Conservation (phyloP, 2,329 filamentous ascomycete species). For the Fusarium brachygibbosum region DNA sequence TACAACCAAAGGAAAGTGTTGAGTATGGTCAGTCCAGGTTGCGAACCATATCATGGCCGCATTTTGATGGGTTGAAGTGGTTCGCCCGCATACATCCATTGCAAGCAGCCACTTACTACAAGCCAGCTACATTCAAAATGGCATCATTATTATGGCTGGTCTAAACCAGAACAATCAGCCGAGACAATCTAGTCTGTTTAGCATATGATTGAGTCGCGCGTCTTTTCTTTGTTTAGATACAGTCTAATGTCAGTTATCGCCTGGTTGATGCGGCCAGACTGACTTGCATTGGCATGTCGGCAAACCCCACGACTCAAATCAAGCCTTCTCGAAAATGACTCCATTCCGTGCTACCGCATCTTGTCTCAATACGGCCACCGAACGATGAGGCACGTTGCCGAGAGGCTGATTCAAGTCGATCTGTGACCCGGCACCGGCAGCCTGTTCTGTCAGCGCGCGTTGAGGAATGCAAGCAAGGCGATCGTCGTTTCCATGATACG, state of each 20-base stretch:
- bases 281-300: slow-evolving; percentile 20
- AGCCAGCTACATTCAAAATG: slow-evolving; percentile 11
- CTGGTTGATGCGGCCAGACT: slow-evolving; percentile 22
- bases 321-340: slow-evolving; percentile 8
- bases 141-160: background rate
- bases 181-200: background rate
- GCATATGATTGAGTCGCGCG: background rate
- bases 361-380: slow-evolving; percentile 24
- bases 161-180: background rate
- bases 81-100: slow-evolving; percentile 27
- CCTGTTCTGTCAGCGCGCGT: slow-evolving; percentile 10
- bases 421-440: slow-evolving; percentile 10
- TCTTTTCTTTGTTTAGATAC: slow-evolving; percentile 5
- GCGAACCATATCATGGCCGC: slow-evolving; percentile 10
- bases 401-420: slow-evolving; percentile 15
- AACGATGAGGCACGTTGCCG: slow-evolving; percentile 24
- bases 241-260: slow-evolving; percentile 4
- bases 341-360: slow-evolving; percentile 15
- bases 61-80: slow-evolving; percentile 11
- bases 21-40: slow-evolving; percentile 4
- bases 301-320: background rate
- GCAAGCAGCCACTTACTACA: slow-evolving; percentile 8
- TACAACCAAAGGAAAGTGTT: slow-evolving; percentile 9
- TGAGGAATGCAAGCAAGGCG: slow-evolving; percentile 19
- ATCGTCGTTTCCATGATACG: slow-evolving; percentile 9